phyloP scores from a whole-genome alignment of 1,139 yeast species.

The Lodderomyces parapsilosis region DNA sequence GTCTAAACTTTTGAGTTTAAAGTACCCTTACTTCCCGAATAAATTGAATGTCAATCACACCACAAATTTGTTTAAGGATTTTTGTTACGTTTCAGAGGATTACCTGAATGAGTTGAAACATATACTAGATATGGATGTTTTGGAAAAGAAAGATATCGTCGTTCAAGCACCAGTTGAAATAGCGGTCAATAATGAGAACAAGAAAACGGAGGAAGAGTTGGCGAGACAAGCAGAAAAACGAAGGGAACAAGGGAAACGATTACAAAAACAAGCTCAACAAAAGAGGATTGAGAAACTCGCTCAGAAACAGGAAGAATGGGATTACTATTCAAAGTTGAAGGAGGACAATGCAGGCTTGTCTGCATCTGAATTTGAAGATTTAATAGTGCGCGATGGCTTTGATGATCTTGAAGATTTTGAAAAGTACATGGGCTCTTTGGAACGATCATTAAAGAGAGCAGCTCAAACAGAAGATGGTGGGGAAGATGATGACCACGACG shows the following conservation, averaged over 20 bases:
- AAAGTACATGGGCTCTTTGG: slow-evolving; percentile 65
- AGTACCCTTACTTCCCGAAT: slow-evolving; percentile 90
- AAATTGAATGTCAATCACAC: slow-evolving; percentile 65
- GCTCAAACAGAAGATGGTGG: slow-evolving; percentile 54
- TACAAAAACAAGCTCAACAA: slow-evolving; percentile 91
- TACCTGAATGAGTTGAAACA: slow-evolving; percentile 62
- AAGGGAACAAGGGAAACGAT: slow-evolving; percentile 79
- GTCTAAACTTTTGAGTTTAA: slow-evolving; percentile 63
- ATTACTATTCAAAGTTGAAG: slow-evolving; percentile 62
- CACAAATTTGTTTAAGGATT: slow-evolving; percentile 66
- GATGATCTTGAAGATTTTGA: slow-evolving; percentile 70
- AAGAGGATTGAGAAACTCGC: slow-evolving; percentile 75
- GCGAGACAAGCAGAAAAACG: slow-evolving; percentile 76
- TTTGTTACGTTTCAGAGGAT: slow-evolving; percentile 72
- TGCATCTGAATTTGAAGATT: slow-evolving; percentile 39
- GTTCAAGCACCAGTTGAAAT: slow-evolving; percentile 77
- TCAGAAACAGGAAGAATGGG: slow-evolving; percentile 79
- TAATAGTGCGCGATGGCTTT: slow-evolving; percentile 73
- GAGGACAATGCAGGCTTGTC: slow-evolving; percentile 50
- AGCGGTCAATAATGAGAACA: slow-evolving; percentile 49
- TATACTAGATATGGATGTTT: slow-evolving; percentile 57
- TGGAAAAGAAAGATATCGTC: slow-evolving; percentile 69
- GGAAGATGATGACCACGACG: slow-evolving; percentile 37
- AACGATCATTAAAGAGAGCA: slow-evolving; percentile 67
- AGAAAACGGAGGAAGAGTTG: slow-evolving; percentile 81